Base-by-base conservation (phyloP, 352 stramenopile genomes). In the Globisporangium nodosum region DNA sequence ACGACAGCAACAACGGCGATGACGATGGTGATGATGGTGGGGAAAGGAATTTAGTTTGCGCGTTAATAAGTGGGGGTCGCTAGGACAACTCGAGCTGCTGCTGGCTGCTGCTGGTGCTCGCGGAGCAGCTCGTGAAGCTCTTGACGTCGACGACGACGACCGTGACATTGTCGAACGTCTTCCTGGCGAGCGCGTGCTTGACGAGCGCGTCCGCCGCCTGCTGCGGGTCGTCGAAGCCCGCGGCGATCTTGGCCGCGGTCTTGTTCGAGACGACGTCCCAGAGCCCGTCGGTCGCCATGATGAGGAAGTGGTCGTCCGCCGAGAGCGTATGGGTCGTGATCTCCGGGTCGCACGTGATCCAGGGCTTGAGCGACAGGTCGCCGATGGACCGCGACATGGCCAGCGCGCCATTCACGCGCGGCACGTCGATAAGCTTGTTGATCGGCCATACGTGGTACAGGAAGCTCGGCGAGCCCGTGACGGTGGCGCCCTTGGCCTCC, bases 331-430 rank as follows among this genome's bases (percentile, higher is more conserved):
- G 83, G 0, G 73, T 87, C 58, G 74, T 75, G 54, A 93, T 74
- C 62, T 95, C 85, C 0, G 85, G 82, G 49, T 93, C 84, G 56
- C 77, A 86, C 27, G 83, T 87, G 58, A 95, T 87, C 49, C 65
- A 87, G 1, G 72, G 46, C 68, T 93, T 93, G 18, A 93, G 67
- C 5, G 80, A 87, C 39, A 89, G 59, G 60, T 95, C 85, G 18
- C 85, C 85, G 35, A 95, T 93, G 30, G 85, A 92, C 30, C 85
- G 72, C 31, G 85, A 91, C 72, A 95, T 88, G 20, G 83, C 82
- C 35, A 95, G 65, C 13, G 74, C 68, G 39, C 85, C 85, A 58
- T 95, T 92, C 30, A 95, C 84, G 15, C 85, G 81, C 6, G 83
- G 81, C 20, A 91, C 85, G 60, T 93, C 85, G 48, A 95, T 51